phyloP scores from a whole-genome alignment of 768 basidiomycete genomes.

The Auricularia auricula-judae region DNA sequence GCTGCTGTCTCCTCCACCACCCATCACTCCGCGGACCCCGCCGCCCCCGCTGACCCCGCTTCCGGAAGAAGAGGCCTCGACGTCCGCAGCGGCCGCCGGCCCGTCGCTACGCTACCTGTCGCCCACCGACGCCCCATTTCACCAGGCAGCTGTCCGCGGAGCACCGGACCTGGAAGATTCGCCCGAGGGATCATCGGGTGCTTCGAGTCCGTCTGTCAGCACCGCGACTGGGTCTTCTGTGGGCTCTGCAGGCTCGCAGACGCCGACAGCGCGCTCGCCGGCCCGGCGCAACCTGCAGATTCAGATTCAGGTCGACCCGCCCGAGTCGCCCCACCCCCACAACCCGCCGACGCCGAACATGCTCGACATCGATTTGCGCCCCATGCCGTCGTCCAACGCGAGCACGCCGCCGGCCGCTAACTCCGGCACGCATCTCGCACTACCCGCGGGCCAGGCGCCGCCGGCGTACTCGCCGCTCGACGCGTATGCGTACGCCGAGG shows the following conservation, averaged over 20 bases:
- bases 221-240: conserved; percentile 40
- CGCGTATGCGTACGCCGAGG: conserved; percentile 72
- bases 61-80: conserved; percentile 38
- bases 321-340: conserved; percentile 60
- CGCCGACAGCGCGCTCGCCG: conserved; percentile 61
- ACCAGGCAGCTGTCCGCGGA: conserved; percentile 38
- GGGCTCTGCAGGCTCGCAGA: conserved; percentile 60
- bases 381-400: conserved; percentile 29
- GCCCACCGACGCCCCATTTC: conserved; percentile 54
- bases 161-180: conserved; percentile 22
- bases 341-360: conserved; percentile 81
- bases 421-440: not conserved
- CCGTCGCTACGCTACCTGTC: conserved; percentile 49
- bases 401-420: conserved; percentile 2
- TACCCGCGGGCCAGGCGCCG: conserved; percentile 38
- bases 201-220: conserved; percentile 16
- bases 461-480: conserved; percentile 87
- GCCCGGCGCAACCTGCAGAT: conserved; percentile 42
- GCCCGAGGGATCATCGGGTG: conserved; percentile 16
- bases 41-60: conserved; percentile 29
- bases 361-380: conserved; percentile 72
- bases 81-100: conserved; percentile 25
- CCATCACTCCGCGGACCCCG: conserved; percentile 44
- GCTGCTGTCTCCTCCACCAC: conserved; percentile 43
- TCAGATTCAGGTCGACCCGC: conserved; percentile 41